Percentiles rank a stretch among this genome's conserved stretches.
phyloP scores from a whole-genome alignment of 306 rosid genomes.

The Begonia fuchsioides region DNA sequence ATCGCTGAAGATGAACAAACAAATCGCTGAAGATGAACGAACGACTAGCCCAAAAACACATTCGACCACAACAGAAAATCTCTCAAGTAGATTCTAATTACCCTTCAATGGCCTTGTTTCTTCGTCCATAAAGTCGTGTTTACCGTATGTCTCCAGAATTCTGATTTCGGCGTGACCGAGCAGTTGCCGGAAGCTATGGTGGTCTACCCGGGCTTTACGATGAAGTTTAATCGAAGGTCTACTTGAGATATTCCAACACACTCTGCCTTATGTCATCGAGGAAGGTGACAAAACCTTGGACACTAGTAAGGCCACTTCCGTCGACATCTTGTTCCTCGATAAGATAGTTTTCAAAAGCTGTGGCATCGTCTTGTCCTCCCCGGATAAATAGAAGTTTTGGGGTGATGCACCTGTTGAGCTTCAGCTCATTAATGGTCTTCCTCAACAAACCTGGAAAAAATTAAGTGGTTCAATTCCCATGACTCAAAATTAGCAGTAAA shows the following conservation, averaged over 20 bases:
- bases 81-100: too few relatives aligned
- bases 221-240: conserved; percentile 1
- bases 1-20: too few relatives aligned
- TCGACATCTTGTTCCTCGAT: conserved; percentile 94
- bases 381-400: conserved; percentile 76
- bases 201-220: too few relatives aligned
- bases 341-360: conserved; percentile 72
- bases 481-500: conserved; percentile 3
- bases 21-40: too few relatives aligned
- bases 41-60: too few relatives aligned
- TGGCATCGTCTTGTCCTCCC: conserved; percentile 88
- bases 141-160: too few relatives aligned
- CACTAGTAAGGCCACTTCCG: conserved; percentile 75
- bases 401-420: conserved; percentile 85
- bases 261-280: conserved; percentile 56
- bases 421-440: conserved; percentile 55
- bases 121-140: too few relatives aligned
- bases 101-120: too few relatives aligned
- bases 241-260: conserved; percentile 63
- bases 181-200: too few relatives aligned
- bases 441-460: conserved; percentile 67
- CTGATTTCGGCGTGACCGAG: too few relatives aligned
- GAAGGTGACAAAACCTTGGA: conserved; percentile 76
- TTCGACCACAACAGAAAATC: too few relatives aligned
- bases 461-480: too few relatives aligned